Evolutionary conservation across 1,139 yeast genomes (phyloP).

Genomic region (Scheffersomyces stambukii): DNA sequence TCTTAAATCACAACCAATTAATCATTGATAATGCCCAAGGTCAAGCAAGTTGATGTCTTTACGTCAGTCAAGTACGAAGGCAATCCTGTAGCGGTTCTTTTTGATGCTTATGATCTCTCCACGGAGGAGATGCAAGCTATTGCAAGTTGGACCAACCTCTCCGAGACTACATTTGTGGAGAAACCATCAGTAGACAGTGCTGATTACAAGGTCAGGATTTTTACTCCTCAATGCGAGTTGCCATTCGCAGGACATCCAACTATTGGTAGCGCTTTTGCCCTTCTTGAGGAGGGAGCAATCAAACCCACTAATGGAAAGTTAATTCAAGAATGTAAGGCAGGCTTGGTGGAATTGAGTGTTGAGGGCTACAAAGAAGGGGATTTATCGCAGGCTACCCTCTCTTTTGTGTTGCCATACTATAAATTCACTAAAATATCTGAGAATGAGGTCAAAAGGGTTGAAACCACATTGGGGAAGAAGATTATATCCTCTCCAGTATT

Average conservation of each 20-base stretch:
- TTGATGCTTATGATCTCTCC: slow-evolving; percentile 27
- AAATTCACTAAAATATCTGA: slow-evolving; percentile 17
- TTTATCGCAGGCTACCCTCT: slow-evolving; percentile 8
- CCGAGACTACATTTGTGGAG: slow-evolving; percentile 51
- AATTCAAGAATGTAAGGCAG: slow-evolving; percentile 42
- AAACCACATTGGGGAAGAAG: slow-evolving; percentile 14
- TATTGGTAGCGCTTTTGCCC: slow-evolving; percentile 46
- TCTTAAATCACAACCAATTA: too few species aligned
- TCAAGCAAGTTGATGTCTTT: slow-evolving; percentile 52
- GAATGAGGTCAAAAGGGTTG: slow-evolving; percentile 14
- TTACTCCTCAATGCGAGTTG: slow-evolving; percentile 40
- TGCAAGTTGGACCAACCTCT: slow-evolving; percentile 54
- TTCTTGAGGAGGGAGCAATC: slow-evolving; percentile 27
- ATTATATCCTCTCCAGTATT: slow-evolving; percentile 15
- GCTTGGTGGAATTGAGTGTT: slow-evolving; percentile 30
- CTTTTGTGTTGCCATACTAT: slow-evolving; percentile 22
- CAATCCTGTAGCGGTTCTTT: slow-evolving; percentile 54
- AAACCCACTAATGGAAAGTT: slow-evolving; percentile 21
- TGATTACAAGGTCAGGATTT: slow-evolving; percentile 46
- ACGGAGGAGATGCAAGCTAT: slow-evolving; percentile 39
- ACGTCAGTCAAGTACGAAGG: slow-evolving; percentile 39
- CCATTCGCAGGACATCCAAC: slow-evolving; percentile 66
- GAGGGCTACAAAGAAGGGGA: too few species aligned
- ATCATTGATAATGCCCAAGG: slow-evolving; percentile 17
- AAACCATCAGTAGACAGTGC: slow-evolving; percentile 30